Base-by-base conservation (phyloP, 192 early-diverging fungal genomes). In the Podila minutissima region DNA sequence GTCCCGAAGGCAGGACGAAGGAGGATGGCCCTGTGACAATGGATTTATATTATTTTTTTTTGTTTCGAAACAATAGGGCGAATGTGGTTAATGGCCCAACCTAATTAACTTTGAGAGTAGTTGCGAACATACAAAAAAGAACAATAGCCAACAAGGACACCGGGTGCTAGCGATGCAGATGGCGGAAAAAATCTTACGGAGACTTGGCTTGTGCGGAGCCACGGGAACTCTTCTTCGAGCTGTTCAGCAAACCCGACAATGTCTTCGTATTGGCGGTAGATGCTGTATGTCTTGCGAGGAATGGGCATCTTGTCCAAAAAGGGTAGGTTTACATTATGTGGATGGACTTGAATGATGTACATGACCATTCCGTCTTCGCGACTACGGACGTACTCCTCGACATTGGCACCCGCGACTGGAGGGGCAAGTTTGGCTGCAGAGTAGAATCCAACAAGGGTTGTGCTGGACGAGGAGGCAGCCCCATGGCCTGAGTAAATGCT, bases 341-440 rank as follows among this genome's bases (percentile, higher is more conserved):
- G 72, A 11, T 67, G 46, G 11, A 74, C 33, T 29, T 38, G 72
- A 46, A 74, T 66, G 2, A 31, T 74, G 26, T 61, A 74, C 72
- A 64, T 62, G 13, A 48, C 26, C 5, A 38, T 29, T 1, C 19
- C n/a, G 31, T 67, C 72, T 2, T 15, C 31, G 9, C 41, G 15
- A n/a, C 57, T 9, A 2, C 20, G 11, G 26, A 66, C 72, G 24
- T 49, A 59, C 17, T 19, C 64, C 46, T 61, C 72, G 9, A 67
- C 72, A 33, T 46, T 20, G 0, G 48, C 64, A 7, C 58, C 48
- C 4, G 37, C 17, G 1, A 74, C n/a, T 1, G 64, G 64, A 13
- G 64, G 59, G 4, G 72, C 72, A 11, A 74, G 59, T n/a, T 74
- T 74, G 41, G 72, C 72, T 22, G 57, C 66, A 4, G 59, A 67